phyloP scores from a whole-genome alignment of 192 early-diverging fungal species.

The Cetraspora pellucida region DNA sequence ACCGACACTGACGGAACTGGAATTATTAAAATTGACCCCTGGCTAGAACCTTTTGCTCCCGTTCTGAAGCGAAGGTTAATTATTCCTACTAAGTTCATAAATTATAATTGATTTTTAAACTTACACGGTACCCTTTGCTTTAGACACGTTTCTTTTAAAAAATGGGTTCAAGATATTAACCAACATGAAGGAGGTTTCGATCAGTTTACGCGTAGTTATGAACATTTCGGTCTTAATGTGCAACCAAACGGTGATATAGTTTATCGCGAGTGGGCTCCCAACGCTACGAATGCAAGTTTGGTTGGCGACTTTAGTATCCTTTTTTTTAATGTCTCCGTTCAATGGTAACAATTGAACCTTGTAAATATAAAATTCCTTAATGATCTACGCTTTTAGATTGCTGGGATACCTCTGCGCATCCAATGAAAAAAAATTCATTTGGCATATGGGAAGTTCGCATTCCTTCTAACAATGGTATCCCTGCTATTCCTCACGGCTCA shows the following conservation, averaged over 20 bases:
- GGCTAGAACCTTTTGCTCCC: conserved; percentile 70
- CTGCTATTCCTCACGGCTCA: conserved; percentile 79
- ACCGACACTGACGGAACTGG: conserved; percentile 56
- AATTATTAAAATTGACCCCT: conserved; percentile 76
- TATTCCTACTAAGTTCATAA: not conserved
- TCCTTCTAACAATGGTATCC: conserved; percentile 62
- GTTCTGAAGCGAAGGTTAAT: conserved; percentile 62
- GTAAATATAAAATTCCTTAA: not conserved
- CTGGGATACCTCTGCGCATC: conserved; percentile 77
- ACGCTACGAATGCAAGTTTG: conserved; percentile 72
- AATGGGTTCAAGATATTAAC: conserved; percentile 75
- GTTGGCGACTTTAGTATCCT: conserved; percentile 92
- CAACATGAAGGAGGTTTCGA: conserved; percentile 78
- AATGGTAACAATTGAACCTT: not conserved
- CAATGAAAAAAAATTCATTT: conserved; percentile 78
- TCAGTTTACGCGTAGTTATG: conserved; percentile 79
- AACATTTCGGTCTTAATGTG: conserved; percentile 80
- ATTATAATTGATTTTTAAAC: not conserved
- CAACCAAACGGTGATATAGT: conserved; percentile 58
- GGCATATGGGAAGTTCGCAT: conserved; percentile 82
- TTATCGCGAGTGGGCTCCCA: conserved; percentile 97
- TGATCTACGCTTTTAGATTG: conserved; percentile 61
- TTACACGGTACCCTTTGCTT: not conserved
- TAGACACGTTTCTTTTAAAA: conserved; percentile 61
- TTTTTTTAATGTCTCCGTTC: not conserved